These are phyloP conservation scores for Pyronema domesticum DNA, from an alignment of 495 filamentous ascomycete species.

Conservation along the genomic window DNA sequence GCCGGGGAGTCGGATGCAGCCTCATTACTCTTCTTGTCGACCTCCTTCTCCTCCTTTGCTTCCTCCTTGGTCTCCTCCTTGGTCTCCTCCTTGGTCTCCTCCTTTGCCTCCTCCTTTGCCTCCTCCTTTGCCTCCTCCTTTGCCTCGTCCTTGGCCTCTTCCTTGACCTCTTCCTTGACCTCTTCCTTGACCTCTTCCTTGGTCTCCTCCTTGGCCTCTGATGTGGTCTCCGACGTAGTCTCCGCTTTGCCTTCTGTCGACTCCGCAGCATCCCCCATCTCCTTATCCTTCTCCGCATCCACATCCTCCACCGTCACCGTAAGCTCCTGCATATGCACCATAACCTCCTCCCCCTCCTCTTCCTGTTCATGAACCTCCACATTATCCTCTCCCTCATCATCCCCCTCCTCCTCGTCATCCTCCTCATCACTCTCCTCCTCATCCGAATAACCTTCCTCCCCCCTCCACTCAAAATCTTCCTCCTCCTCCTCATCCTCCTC, in stretches of 20 bases:
- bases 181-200: slow-evolving; percentile 16
- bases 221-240: not conserved
- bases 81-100: not conserved
- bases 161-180: slow-evolving; percentile 8
- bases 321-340: not conserved
- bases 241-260: not conserved
- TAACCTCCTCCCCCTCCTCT: slow-evolving; percentile 5
- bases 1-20: too few relatives aligned
- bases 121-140: not conserved
- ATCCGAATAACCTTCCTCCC: slow-evolving; percentile 11
- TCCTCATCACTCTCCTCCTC: slow-evolving; percentile 21
- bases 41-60: not conserved
- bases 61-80: not conserved
- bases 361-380: slow-evolving; percentile 10
- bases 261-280: not conserved
- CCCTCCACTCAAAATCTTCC: slow-evolving; percentile 22
- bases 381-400: slow-evolving; percentile 6
- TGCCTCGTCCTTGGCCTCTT: not conserved
- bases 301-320: too few relatives aligned
- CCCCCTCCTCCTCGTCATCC: slow-evolving; percentile 17
- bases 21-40: not conserved
- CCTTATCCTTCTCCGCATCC: too few relatives aligned
- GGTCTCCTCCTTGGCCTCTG: not conserved
- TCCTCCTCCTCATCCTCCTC: slow-evolving; percentile 13
- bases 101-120: not conserved